These are phyloP conservation scores for Asparagopsis taxiformis DNA, from an alignment of 31 red algal genomes.

Conservation along the genomic window DNA sequence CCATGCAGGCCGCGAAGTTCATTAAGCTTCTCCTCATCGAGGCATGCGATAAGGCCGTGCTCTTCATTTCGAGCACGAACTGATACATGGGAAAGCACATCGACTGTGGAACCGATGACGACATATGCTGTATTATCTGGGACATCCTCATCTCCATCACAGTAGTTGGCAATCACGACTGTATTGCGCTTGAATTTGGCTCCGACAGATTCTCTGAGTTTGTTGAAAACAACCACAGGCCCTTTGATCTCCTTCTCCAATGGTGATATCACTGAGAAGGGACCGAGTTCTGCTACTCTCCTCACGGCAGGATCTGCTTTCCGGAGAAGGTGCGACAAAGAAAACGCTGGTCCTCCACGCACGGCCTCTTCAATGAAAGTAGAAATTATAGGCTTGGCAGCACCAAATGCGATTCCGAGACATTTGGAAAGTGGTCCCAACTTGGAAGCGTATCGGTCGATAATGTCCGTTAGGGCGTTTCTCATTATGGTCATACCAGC, in stretches of 20 bases:
- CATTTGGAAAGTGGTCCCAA: conserved; percentile 65
- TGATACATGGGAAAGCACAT: conserved; percentile 90
- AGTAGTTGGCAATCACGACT: conserved; percentile 74
- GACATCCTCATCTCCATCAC: conserved; percentile 93
- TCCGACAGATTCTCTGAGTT: conserved; percentile 65
- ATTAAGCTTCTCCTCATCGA: conserved; percentile 60
- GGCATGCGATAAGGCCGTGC: conserved; percentile 83
- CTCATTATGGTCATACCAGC: conserved; percentile 77
- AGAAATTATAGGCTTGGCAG: conserved; percentile 57
- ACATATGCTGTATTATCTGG: conserved; percentile 78
- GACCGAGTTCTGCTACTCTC: conserved; percentile 71
- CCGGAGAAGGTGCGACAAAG: conserved; percentile 66
- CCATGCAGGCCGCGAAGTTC: conserved; percentile 74
- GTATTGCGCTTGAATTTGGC: conserved; percentile 65
- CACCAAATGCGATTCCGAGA: conserved; percentile 67
- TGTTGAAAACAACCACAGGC: conserved; percentile 60
- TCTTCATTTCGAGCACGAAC: conserved; percentile 93
- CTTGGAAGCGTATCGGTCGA: conserved; percentile 66
- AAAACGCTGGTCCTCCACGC: conserved; percentile 82
- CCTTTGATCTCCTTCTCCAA: conserved; percentile 67
- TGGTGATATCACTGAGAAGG: conserved; percentile 78
- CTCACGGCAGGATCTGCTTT: conserved; percentile 76
- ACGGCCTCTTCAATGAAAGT: conserved; percentile 91
- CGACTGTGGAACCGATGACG: conserved; percentile 85
- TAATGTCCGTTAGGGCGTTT: conserved; percentile 76